Evolutionary conservation across 176 grass and related monocot genomes (phyloP).

Genomic region (Urochloa ruziziensis): DNA sequence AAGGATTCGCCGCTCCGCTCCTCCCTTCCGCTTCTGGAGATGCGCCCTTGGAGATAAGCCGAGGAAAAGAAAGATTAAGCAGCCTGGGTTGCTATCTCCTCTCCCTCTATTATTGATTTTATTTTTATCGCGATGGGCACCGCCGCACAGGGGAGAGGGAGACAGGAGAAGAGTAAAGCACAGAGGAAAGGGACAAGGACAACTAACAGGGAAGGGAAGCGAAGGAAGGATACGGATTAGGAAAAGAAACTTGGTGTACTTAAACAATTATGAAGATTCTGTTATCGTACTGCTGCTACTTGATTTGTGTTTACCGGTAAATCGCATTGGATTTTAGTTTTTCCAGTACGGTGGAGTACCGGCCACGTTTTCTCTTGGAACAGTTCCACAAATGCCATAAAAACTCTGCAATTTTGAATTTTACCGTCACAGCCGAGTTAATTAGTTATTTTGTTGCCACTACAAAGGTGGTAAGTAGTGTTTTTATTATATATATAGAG

Average conservation of each 20-base stretch:
- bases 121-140: constrained; percentile 12
- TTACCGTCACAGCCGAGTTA: neutral
- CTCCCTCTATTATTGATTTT: constrained; percentile 31
- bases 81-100: constrained; percentile 11
- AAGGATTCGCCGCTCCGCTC: neutral
- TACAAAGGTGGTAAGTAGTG: too few relatives aligned
- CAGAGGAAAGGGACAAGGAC: constrained; percentile 36
- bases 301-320: neutral
- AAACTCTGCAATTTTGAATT: neutral
- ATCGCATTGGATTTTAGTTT: neutral
- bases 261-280: neutral
- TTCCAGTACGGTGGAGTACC: neutral
- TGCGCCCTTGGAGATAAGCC: constrained; percentile 20
- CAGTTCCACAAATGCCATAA: too few relatives aligned
- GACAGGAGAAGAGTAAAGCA: constrained; percentile 32
- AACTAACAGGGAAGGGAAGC: neutral
- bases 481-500: too few relatives aligned
- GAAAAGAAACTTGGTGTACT: neutral
- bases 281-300: too few relatives aligned
- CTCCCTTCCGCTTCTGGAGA: constrained; percentile 1
- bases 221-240: neutral
- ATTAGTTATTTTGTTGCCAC: too few relatives aligned
- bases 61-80: neutral
- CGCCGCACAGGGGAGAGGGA: neutral
- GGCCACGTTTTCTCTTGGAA: neutral